Conservation (phyloP, 1,139 yeast genomes). For the Candida mesenterica region DNA sequence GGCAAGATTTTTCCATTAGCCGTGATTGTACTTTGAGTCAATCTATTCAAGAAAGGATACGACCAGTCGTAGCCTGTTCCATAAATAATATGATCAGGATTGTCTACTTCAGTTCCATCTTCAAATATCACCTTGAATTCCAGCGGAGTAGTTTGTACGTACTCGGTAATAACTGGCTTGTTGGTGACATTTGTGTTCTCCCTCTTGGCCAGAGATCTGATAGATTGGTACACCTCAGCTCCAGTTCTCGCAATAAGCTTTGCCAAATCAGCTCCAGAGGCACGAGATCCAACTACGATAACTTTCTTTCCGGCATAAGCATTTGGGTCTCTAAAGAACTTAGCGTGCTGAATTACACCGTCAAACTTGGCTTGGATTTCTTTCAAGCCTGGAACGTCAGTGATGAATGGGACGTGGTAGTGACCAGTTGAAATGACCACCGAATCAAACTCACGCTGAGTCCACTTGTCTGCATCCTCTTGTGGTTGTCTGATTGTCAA, state of each 20-base stretch:
- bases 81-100: conserved; percentile 39
- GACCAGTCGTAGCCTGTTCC: conserved; percentile 48
- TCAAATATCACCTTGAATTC: conserved; percentile 26
- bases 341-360: conserved; percentile 37
- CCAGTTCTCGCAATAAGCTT: conserved; percentile 25
- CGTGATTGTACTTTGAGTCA: conserved; percentile 20
- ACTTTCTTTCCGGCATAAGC: conserved; percentile 30
- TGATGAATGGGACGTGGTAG: conserved; percentile 50
- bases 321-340: conserved; percentile 31
- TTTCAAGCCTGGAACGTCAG: conserved; percentile 40
- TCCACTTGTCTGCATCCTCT: conserved; percentile 30
- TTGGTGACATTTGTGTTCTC: conserved; percentile 19
- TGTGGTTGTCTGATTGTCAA: conserved; percentile 30
- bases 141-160: conserved; percentile 17
- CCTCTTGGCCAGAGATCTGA: conserved; percentile 17
- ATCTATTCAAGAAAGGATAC: conserved; percentile 38
- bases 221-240: conserved; percentile 28
- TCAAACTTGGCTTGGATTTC: conserved; percentile 29
- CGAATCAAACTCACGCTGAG: conserved; percentile 44
- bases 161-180: conserved; percentile 26
- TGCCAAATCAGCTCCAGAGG: conserved; percentile 45
- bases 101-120: conserved; percentile 25
- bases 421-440: conserved; percentile 56
- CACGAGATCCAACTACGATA: conserved; percentile 43
- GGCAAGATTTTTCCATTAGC: conserved; percentile 31